phyloP scores from a whole-genome alignment of 768 basidiomycete genomes.

The Scleroderma citrinum region DNA sequence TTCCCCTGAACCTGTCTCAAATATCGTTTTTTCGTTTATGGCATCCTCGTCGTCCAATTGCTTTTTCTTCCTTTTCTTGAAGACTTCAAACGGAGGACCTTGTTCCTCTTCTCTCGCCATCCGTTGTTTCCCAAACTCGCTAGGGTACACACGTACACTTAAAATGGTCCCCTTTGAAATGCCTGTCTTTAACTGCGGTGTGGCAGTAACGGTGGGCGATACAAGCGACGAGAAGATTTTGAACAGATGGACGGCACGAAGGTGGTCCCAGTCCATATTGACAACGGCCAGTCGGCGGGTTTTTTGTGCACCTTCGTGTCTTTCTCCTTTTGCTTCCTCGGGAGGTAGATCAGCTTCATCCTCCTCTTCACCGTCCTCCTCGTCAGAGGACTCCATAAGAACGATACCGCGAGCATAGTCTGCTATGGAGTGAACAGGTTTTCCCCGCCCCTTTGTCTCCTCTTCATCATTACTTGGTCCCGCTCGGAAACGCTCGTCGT shows the following conservation, averaged over 20 bases:
- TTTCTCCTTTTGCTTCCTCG: constrained; percentile 38
- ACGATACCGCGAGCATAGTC: constrained; percentile 92
- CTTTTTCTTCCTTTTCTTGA: constrained; percentile 41
- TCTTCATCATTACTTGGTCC: constrained; percentile 45
- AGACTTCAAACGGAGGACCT: constrained; percentile 84
- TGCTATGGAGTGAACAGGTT: constrained; percentile 28
- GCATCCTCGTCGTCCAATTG: constrained; percentile 42
- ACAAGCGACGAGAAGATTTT: constrained; percentile 89
- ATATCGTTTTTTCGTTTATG: constrained; percentile 57
- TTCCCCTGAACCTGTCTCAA: constrained; percentile 60
- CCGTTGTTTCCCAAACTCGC: constrained; percentile 11
- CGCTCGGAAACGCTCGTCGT: constrained; percentile 88
- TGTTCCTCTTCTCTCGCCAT: constrained; percentile 66
- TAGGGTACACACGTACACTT: constrained; percentile 14
- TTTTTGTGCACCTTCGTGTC: constrained; percentile 29
- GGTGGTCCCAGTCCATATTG: constrained; percentile 97
- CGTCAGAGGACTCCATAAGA: constrained; percentile 82
- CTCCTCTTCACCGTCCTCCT: constrained; percentile 44
- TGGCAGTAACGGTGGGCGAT: constrained; percentile 47
- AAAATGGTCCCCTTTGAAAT: constrained; percentile 10
- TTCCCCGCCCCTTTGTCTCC: constrained; percentile 20
- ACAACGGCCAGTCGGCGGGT: constrained; percentile 83
- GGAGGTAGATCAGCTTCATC: constrained; percentile 30
- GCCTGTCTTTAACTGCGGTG: constrained; percentile 11
- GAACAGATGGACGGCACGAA: constrained; percentile 84